Evolutionary conservation across 768 basidiomycete genomes (phyloP).

Genomic region (Mrakia gelida): DNA sequence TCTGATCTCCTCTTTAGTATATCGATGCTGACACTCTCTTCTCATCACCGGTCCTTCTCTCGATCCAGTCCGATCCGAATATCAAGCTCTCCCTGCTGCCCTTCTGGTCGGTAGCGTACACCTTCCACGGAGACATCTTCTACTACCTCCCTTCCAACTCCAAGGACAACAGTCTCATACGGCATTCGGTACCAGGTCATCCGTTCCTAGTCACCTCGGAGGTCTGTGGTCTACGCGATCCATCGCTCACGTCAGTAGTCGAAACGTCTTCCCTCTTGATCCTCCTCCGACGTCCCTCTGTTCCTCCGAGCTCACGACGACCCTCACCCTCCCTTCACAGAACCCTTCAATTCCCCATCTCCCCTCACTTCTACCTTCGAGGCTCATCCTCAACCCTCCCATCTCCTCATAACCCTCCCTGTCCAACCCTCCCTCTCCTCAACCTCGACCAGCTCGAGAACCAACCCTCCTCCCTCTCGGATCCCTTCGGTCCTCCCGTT

Average conservation of each 20-base stretch:
- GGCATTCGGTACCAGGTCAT: not conserved
- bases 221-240: not conserved
- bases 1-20: too few relatives aligned
- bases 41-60: not conserved
- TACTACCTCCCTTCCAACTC: conserved; percentile 17
- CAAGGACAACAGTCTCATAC: not conserved
- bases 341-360: conserved; percentile 21
- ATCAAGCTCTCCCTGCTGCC: conserved; percentile 19
- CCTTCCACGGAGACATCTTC: conserved; percentile 14
- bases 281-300: not conserved
- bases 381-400: too few relatives aligned
- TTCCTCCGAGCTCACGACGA: not conserved
- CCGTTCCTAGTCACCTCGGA: conserved; percentile 14
- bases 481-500: not conserved
- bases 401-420: conserved; percentile 12
- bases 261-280: not conserved
- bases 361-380: conserved; percentile 14
- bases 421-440: not conserved
- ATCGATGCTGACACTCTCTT: not conserved
- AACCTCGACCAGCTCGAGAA: not conserved
- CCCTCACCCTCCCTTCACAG: not conserved
- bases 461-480: conserved; percentile 10
- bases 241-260: not conserved
- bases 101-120: conserved; percentile 24
- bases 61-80: not conserved